A percentile compares a stretch with the other conserved stretches of the same genome.
phyloP scores from a whole-genome alignment of 805 yeast species.

The Komagataella mondaviorum region DNA sequence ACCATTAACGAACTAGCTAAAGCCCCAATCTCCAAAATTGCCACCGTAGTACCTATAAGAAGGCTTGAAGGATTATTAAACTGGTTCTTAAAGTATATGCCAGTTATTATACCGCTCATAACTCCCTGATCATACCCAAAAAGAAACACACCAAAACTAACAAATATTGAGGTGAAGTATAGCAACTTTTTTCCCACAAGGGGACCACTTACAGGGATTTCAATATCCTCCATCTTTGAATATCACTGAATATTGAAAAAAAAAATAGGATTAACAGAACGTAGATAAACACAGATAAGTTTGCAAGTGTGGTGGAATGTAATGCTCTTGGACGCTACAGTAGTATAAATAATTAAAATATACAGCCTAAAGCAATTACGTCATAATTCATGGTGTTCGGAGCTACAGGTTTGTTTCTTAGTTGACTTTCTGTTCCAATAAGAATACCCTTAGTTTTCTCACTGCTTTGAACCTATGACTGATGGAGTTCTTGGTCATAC shows the following conservation, averaged over 20 bases:
- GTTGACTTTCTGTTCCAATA: slow-evolving; percentile 12
- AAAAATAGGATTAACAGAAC: not conserved
- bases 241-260: not conserved
- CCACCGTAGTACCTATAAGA: slow-evolving; percentile 74
- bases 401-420: not conserved
- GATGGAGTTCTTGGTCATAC: slow-evolving; percentile 59
- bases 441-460: slow-evolving; percentile 48
- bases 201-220: slow-evolving; percentile 9
- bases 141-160: slow-evolving; percentile 48
- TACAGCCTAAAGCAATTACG: not conserved
- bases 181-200: slow-evolving; percentile 19
- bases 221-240: not conserved
- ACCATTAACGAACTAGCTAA: slow-evolving; percentile 65
- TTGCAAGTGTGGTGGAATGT: not conserved
- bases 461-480: slow-evolving; percentile 86
- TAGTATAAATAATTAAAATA: not conserved
- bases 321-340: not conserved
- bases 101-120: slow-evolving; percentile 76
- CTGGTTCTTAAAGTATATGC: slow-evolving; percentile 51
- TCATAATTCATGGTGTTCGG: not conserved
- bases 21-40: slow-evolving; percentile 83
- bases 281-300: not conserved
- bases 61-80: slow-evolving; percentile 65
- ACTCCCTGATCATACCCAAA: slow-evolving; percentile 87
- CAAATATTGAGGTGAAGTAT: slow-evolving; percentile 39